Evolutionary conservation across 1,284 basidiomycete genomes (phyloP), one percentile per base, ranked within the genome.

Genomic region (Cutaneotrichosporon cutaneum): DNA sequence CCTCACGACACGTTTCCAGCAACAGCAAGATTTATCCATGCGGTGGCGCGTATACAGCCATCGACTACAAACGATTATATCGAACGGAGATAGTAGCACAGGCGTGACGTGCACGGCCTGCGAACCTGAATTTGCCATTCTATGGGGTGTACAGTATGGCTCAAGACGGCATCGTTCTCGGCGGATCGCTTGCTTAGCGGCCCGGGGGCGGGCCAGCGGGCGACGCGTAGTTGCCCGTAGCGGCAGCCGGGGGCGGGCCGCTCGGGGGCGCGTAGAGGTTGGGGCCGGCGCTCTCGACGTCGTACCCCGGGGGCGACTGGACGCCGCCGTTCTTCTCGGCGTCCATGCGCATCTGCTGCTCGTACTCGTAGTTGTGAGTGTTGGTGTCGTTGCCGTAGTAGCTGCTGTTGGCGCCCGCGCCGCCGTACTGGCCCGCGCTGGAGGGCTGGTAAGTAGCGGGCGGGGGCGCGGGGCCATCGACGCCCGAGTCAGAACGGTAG

Each of bases 401-500:
- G n/a, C 70, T 63, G 10, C 68, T 64, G 0, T 76, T 72, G 64
- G 68, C 69, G 42, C n/a, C n/a, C n/a, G n/a, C n/a, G n/a, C 65
- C 68, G 21, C 45, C 45, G 57, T 78, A 78, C 35, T 71, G 61
- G 8, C 68, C 69, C 1, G 76, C 71, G 60, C 67, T 69, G 27
- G 64, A 67, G 18, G 76, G 76, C 59, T 77, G 74, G 60, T 78
- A 79, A 1, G 71, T 68, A 56, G 67, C 63, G 26, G 70, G 59
- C 21, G 71, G 64, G 13, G 70, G 48, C 22, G 52, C 52, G 18
- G 59, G 33, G 14, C 59, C 18, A 52, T 27, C 45, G 13, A 18
- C 22, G 26, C 8, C 24, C 39, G n/a, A 22, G 35, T 30, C 27
- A n/a, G n/a, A 21, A 21, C 52, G 33, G 48, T 18, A 30, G 62